A percentile compares a stretch with the other conserved stretches of the same genome.
These are phyloP conservation scores for Malassezia nana DNA, from an alignment of 1,284 basidiomycete genomes.

Conservation along the genomic window DNA sequence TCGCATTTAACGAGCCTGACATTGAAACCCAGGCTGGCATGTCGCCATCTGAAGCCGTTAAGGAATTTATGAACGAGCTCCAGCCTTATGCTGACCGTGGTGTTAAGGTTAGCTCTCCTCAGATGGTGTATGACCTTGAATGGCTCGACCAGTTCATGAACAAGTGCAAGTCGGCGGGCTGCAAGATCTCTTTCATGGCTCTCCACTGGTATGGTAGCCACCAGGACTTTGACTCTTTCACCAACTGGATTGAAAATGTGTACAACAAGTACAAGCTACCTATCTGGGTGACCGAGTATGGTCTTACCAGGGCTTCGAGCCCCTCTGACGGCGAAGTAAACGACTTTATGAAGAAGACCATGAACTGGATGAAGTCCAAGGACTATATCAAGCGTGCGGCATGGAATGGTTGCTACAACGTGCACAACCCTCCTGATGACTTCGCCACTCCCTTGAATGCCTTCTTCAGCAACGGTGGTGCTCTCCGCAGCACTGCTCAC, in stretches of 20 bases:
- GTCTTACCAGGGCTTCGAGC: constrained; percentile 26
- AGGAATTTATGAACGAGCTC: constrained; percentile 34
- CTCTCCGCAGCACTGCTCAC: background rate
- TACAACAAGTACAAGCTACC: constrained; percentile 22
- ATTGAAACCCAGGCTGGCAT: constrained; percentile 31
- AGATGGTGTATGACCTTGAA: constrained; percentile 41
- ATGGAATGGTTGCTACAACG: constrained; percentile 37
- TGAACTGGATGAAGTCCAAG: constrained; percentile 24
- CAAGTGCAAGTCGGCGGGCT: constrained; percentile 27
- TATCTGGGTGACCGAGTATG: constrained; percentile 46
- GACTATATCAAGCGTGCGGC: constrained; percentile 35
- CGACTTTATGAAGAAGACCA: constrained; percentile 26
- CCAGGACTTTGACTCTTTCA: constrained; percentile 31
- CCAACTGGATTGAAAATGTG: constrained; percentile 27
- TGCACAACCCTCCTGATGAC: constrained; percentile 31
- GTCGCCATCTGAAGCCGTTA: constrained; percentile 27
- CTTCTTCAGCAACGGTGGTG: constrained; percentile 24
- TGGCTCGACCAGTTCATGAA: constrained; percentile 36
- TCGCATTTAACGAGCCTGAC: constrained; percentile 43
- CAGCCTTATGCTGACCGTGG: constrained; percentile 34
- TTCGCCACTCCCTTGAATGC: constrained; percentile 33
- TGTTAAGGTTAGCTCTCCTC: constrained; percentile 33
- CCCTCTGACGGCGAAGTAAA: constrained; percentile 24
- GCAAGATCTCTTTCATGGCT: constrained; percentile 35
- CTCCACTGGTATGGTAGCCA: constrained; percentile 45